Evolutionary conservation across 1,284 basidiomycete species (phyloP), one percentile per base, ranked within the genome.

Genomic region (Ceratobasidium sp.): DNA sequence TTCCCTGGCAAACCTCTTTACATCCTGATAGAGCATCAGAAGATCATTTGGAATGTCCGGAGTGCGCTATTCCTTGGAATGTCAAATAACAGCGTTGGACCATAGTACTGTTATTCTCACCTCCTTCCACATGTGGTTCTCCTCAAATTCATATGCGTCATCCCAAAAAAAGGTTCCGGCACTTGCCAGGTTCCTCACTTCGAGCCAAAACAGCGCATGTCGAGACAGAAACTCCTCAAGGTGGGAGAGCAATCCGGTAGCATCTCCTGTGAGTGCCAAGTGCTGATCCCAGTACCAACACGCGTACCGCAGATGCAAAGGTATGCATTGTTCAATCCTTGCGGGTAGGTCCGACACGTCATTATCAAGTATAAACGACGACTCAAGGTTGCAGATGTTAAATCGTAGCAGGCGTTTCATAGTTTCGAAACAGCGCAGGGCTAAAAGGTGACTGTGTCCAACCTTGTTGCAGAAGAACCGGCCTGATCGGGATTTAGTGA

Each of bases 271-370:
- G n/a, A 33, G 28, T 31, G 7, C 3, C 2, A 67, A 31, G 31
- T 67, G 65, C 8, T 51, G 3, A 15, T 8, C 65, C 65, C 65
- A 67, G 65, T 67, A 42, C 7, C 65, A 47, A 35, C 45, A 67
- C 5, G 65, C 47, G n/a, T 67, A 67, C 11, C 23, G 17, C 3
- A 67, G 47, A 4, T n/a, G 11, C 23, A 6, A 3, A 4, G 65
- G 33, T 6, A 67, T 67, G 11, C 4, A 3, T 6, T 37, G 13
- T 2, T 33, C 31, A 5, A 67, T 33, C 28, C 31, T 28, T 5
- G 51, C 31, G 26, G 23, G 15, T 1, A 67, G 45, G 35, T 53
- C 65, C 2, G 26, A 10, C 10, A 67, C 28, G 26, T 67, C 45
- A 3, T 37, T 8, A 26, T 65, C 63, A 15, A 47, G 39, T 8